These are phyloP conservation scores for Yarrowia sp. DNA, from an alignment of 805 yeast genomes.

Conservation along the genomic window DNA sequence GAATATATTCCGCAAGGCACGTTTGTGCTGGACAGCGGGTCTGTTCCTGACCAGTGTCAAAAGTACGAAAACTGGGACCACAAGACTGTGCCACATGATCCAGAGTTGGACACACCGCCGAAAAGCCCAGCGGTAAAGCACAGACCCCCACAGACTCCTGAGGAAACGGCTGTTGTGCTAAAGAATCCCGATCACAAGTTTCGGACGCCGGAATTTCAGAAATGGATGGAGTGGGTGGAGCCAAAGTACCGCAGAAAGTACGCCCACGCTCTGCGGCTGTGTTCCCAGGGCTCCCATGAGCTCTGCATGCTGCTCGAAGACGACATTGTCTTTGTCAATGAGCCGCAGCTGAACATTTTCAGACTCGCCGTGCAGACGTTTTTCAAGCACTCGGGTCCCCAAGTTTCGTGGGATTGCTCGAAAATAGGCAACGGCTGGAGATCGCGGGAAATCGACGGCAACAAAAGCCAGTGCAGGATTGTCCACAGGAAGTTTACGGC, in stretches of 20 bases:
- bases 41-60: no score
- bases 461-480: constrained; percentile 32
- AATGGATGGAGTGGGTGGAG: constrained; percentile 21
- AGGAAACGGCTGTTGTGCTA: no score
- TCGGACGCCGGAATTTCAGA: constrained; percentile 14
- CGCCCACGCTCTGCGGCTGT: constrained; percentile 31
- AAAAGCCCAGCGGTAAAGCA: no score
- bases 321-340: constrained; percentile 41
- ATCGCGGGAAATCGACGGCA: constrained; percentile 4
- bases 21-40: no score
- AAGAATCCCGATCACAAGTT: constrained; percentile 19
- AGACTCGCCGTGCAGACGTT: constrained; percentile 6
- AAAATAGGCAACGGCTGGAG: constrained; percentile 19
- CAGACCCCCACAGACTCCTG: no score
- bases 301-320: constrained; percentile 43
- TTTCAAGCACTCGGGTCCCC: constrained; percentile 10
- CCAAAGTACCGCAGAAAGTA: constrained; percentile 27
- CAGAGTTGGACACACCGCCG: no score
- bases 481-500: constrained; percentile 7
- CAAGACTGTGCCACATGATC: no score
- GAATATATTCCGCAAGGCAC: no score
- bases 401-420: constrained; percentile 36
- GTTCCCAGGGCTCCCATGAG: constrained; percentile 41
- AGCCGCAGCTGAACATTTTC: background rate
- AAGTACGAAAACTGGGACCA: no score